Base-by-base conservation (phyloP, 2,329 filamentous ascomycete genomes). In the Mycosphaerelloides madeirae region DNA sequence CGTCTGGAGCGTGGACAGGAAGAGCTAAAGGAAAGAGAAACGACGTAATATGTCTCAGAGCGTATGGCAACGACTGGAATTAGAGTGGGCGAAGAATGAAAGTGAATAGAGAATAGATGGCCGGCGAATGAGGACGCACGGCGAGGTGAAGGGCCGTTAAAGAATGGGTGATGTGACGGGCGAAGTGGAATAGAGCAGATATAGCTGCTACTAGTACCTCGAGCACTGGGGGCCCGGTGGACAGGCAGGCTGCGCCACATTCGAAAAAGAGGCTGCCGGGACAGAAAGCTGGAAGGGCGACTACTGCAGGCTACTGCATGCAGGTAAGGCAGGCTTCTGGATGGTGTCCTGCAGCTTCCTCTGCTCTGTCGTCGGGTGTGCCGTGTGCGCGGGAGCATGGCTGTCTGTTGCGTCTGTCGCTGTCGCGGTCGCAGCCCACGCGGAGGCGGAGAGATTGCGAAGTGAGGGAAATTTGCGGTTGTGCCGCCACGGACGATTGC, bases 11-110 rank as follows among this genome's bases (percentile, higher is more conserved):
- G 43, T 44, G 42, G 43, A 29, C 43, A 53, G 46, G 46, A 44
- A 55, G 44, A 35, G 43, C 45, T 50, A 40, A 40, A 45, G 47
- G 31, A 50, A 53, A 51, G 44, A 39, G 38, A 46, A 57, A 49
- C 49, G 50, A 61, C 52, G 57, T 58, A 51, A 57, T 56, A 44
- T 58, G 53, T 56, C 48, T 54, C 45, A 49, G 47, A 53, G 41
- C 43, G 37, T 37, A 31, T 49, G 41, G 49, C 43, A 57, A 61
- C 49, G 56, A 60, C 53, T 45, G 55, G 48, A 56, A 52, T 61
- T 57, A 52, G 50, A 46, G 49, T 50, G 53, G 48, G 56, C 53
- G 48, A 52, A 44, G 45, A 54, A 44, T 46, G 44, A 44, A 41
- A 49, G 52, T 49, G 47, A 54, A 50, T 48, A 41, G 44, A 32